These are phyloP conservation scores for Fonsecaea pugnacius DNA, from an alignment of 2,329 filamentous ascomycete species.

Conservation along the genomic window DNA sequence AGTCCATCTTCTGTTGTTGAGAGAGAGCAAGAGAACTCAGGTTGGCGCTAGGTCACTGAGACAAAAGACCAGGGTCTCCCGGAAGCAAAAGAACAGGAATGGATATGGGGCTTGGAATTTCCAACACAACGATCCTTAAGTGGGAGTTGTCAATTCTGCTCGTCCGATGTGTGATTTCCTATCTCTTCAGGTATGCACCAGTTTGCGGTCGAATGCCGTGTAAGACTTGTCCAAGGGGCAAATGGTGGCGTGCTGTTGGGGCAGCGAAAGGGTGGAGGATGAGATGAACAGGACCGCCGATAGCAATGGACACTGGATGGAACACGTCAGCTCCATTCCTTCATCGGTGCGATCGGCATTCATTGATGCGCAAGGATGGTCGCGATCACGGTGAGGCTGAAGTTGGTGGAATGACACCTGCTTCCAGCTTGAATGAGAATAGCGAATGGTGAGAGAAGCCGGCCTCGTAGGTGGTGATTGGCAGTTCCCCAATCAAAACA, in stretches of 20 bases:
- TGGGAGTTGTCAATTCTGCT: not conserved
- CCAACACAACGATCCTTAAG: not conserved
- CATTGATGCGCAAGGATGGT: conserved; percentile 3
- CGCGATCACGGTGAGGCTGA: not conserved
- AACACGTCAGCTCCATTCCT: not conserved
- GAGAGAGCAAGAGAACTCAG: not conserved
- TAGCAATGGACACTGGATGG: not conserved
- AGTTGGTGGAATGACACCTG: not conserved
- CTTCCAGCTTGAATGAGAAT: not conserved
- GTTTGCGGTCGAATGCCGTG: not conserved
- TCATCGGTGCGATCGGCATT: not conserved
- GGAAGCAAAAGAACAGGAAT: not conserved
- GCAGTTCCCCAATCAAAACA: not conserved
- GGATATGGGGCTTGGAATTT: not conserved
- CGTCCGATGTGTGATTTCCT: not conserved
- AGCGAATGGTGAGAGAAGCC: not conserved
- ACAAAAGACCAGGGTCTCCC: not conserved
- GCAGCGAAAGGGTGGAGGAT: not conserved
- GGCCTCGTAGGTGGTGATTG: not conserved
- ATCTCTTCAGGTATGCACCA: not conserved
- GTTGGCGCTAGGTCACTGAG: not conserved
- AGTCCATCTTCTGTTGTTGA: not conserved
- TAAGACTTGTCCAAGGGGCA: not conserved
- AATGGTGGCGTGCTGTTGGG: not conserved
- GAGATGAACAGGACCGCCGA: not conserved